Conservation (phyloP, 2,329 filamentous ascomycete species). For the Falciphora oryzae region DNA sequence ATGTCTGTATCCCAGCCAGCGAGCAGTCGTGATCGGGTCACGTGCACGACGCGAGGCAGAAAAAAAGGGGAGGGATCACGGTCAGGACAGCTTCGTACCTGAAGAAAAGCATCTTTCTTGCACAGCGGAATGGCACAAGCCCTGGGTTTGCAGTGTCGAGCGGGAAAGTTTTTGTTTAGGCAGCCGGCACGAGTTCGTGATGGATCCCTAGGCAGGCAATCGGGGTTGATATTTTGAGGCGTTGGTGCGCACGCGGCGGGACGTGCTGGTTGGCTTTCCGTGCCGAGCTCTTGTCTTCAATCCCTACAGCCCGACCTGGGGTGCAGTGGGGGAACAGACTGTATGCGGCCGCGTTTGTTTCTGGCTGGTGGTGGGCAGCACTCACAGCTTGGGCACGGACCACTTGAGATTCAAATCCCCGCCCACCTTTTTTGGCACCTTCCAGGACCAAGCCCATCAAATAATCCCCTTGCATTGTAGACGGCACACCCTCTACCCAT, state of each 20-base stretch:
- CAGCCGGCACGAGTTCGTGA: not conserved
- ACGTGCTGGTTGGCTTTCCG: not conserved
- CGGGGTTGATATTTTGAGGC: not conserved
- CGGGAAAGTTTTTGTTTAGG: not conserved
- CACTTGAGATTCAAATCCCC: not conserved
- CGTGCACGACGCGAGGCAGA: not conserved
- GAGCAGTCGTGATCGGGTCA: not conserved
- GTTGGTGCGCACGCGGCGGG: not conserved
- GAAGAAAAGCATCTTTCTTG: conserved; percentile 21
- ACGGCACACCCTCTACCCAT: too few relatives aligned
- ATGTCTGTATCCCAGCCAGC: not conserved
- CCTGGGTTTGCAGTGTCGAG: not conserved
- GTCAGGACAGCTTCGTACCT: conserved; percentile 15
- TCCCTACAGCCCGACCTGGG: too few relatives aligned
- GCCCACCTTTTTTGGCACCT: too few relatives aligned
- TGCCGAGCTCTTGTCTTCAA: not conserved
- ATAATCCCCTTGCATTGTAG: too few relatives aligned
- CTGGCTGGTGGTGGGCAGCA: not conserved
- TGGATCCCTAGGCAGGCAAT: not conserved
- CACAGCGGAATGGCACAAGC: not conserved
- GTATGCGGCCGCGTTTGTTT: not conserved
- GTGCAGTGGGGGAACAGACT: too few relatives aligned
- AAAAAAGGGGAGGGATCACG: too few relatives aligned
- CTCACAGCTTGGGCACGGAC: not conserved
- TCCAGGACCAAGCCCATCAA: too few relatives aligned